Percentiles rank a stretch among this genome's conserved stretches.
Conservation (phyloP, 73 alveolate genomes). For the Tetrahymena elliotti region DNA sequence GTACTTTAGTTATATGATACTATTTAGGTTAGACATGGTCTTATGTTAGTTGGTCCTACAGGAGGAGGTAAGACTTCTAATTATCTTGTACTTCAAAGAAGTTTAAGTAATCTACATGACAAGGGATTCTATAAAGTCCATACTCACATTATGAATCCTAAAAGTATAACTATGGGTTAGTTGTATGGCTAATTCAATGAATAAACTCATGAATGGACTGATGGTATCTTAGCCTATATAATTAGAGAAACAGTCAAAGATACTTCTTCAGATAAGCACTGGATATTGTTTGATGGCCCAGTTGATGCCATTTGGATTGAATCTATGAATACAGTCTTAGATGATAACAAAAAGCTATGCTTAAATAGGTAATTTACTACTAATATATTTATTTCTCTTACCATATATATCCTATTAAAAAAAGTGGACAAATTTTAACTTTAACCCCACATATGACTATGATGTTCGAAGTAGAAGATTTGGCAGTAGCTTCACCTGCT, state of each 20-base stretch:
- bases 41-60: conserved; percentile 99
- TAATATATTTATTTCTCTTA: no score
- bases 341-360: conserved; percentile 98
- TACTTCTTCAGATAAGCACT: conserved; percentile 71
- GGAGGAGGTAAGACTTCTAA: conserved; percentile 99
- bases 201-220: conserved; percentile 97
- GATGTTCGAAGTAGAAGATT: conserved; percentile 48
- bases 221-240: conserved; percentile 79
- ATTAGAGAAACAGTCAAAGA: conserved; percentile 50
- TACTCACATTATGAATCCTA: conserved; percentile 90
- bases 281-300: conserved; percentile 98
- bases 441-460: conserved; percentile 28
- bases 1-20: conserved; percentile 51
- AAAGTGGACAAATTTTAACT: conserved; percentile 84
- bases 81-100: conserved; percentile 87
- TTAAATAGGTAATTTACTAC: conserved; percentile 41
- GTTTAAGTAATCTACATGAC: conserved; percentile 74
- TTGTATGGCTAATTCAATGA: conserved; percentile 95
- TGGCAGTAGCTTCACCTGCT: conserved; percentile 53
- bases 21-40: conserved; percentile 97
- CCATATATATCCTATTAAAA: no score
- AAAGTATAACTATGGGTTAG: conserved; percentile 97
- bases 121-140: conserved; percentile 64
- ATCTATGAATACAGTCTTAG: conserved; percentile 98
- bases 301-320: conserved; percentile 99